A percentile compares a stretch with the other conserved stretches of the same genome.
Evolutionary conservation across 768 basidiomycete genomes (phyloP).

Genomic region (Panus rudis): DNA sequence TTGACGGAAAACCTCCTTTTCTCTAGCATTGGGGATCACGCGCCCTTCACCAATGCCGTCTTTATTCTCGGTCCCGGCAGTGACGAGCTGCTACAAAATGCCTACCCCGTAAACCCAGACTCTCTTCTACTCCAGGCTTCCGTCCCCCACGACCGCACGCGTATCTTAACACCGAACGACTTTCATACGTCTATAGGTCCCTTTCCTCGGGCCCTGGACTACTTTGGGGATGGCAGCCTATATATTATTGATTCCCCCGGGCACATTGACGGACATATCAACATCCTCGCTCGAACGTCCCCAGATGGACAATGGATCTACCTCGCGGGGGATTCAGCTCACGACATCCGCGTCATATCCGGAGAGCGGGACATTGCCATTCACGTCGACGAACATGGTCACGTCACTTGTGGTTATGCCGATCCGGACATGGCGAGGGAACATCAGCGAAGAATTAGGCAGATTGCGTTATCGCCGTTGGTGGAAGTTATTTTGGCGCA

Average conservation of each 20-base stretch:
- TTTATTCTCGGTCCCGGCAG: slow-evolving; percentile 42
- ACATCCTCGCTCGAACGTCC: slow-evolving; percentile 47
- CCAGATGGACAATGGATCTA: slow-evolving; percentile 47
- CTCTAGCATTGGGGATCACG: slow-evolving; percentile 34
- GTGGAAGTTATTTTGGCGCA: slow-evolving; percentile 9
- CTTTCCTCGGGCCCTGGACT: slow-evolving; percentile 44
- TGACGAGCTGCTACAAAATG: slow-evolving; percentile 27
- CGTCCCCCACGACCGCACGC: slow-evolving; percentile 16
- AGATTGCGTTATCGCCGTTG: background rate
- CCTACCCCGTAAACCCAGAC: slow-evolving; percentile 38
- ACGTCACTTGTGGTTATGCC: slow-evolving; percentile 24
- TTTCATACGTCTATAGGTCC: slow-evolving; percentile 38
- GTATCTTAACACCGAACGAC: slow-evolving; percentile 21
- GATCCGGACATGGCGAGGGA: slow-evolving; percentile 3
- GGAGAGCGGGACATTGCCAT: slow-evolving; percentile 35
- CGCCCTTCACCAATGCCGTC: slow-evolving; percentile 36
- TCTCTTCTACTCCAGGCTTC: slow-evolving; percentile 34
- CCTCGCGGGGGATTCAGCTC: slow-evolving; percentile 50
- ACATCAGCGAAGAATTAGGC: background rate
- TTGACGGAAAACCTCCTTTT: background rate
- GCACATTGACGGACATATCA: slow-evolving; percentile 50
- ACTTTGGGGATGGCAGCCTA: slow-evolving; percentile 50
- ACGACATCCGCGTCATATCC: slow-evolving; percentile 45
- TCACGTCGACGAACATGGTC: slow-evolving; percentile 11
- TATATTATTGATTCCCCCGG: slow-evolving; percentile 55